Conservation (phyloP, 2,329 filamentous ascomycete species). For the Endocalyx cinctus region DNA sequence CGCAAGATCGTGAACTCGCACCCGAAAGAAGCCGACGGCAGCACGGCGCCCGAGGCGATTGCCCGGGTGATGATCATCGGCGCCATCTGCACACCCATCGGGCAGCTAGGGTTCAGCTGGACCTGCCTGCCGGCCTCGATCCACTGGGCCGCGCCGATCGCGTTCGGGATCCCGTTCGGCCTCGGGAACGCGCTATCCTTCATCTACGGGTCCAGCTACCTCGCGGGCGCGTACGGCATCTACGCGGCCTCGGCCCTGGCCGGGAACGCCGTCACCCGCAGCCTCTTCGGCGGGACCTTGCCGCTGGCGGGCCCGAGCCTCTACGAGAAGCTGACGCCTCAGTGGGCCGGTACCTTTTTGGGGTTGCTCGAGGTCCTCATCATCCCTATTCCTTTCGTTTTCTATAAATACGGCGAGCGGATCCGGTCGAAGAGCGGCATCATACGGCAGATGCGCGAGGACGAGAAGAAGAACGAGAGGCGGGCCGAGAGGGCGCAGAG, state of each 20-base stretch:
- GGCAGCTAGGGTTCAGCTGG: conserved; percentile 85
- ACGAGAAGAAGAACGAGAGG: conserved; percentile 36
- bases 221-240: conserved; percentile 74
- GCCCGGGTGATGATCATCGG: conserved; percentile 77
- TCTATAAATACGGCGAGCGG: conserved; percentile 58
- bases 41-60: conserved; percentile 71
- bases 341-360: conserved; percentile 75
- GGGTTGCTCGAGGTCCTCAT: conserved; percentile 68
- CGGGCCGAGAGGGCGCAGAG: conserved; percentile 27
- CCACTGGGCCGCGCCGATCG: conserved; percentile 76
- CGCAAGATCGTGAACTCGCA: conserved; percentile 75
- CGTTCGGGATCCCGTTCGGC: conserved; percentile 76
- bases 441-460: conserved; percentile 39
- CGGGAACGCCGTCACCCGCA: conserved; percentile 71
- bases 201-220: conserved; percentile 77
- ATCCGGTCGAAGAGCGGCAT: conserved; percentile 50
- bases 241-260: conserved; percentile 79
- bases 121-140: conserved; percentile 73
- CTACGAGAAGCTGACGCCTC: conserved; percentile 64
- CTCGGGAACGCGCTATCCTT: conserved; percentile 73
- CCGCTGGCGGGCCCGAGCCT: conserved; percentile 71
- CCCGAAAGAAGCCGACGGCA: conserved; percentile 66
- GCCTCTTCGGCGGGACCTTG: conserved; percentile 69
- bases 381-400: conserved; percentile 76
- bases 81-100: conserved; percentile 67